Evolutionary conservation across 768 basidiomycete species (phyloP).

Genomic region (Grammothele lineata): DNA sequence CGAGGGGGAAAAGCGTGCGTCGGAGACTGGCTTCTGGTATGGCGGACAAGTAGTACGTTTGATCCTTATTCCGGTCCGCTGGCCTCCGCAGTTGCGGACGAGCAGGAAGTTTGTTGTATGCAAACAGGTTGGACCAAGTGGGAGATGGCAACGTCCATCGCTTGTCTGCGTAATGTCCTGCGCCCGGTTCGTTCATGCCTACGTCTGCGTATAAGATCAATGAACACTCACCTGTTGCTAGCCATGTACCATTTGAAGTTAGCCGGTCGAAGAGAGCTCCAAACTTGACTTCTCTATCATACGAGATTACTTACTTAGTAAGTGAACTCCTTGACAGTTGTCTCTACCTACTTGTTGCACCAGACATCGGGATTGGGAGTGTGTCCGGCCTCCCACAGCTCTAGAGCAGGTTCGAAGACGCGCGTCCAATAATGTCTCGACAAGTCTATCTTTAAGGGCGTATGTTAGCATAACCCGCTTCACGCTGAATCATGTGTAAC

Average conservation of each 20-base stretch:
- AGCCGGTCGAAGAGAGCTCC: constrained; percentile 73
- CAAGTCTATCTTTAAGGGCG: constrained; percentile 75
- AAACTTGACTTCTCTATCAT: constrained; percentile 84
- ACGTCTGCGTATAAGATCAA: no score
- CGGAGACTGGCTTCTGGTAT: constrained; percentile 62
- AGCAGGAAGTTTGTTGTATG: constrained; percentile 2
- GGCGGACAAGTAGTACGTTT: constrained; percentile 86
- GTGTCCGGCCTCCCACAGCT: constrained; percentile 68
- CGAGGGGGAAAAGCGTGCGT: constrained; percentile 79
- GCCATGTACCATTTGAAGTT: constrained; percentile 46
- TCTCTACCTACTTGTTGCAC: constrained; percentile 67
- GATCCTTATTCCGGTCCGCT: constrained; percentile 71
- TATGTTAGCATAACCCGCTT: not conserved
- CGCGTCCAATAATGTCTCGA: constrained; percentile 86
- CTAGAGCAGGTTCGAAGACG: constrained; percentile 85
- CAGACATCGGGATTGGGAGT: constrained; percentile 93
- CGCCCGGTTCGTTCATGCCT: not conserved
- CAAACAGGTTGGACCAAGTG: constrained; percentile 1
- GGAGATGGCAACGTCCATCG: constrained; percentile 33
- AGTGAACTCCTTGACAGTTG: no score
- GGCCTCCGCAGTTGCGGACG: constrained; percentile 38
- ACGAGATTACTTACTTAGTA: not conserved
- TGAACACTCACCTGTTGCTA: constrained; percentile 69
- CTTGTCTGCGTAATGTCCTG: constrained; percentile 87
- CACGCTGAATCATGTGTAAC: constrained; percentile 16